Evolutionary conservation across 257 asterid species (phyloP).

Genomic region (Leonotis leonurus): DNA sequence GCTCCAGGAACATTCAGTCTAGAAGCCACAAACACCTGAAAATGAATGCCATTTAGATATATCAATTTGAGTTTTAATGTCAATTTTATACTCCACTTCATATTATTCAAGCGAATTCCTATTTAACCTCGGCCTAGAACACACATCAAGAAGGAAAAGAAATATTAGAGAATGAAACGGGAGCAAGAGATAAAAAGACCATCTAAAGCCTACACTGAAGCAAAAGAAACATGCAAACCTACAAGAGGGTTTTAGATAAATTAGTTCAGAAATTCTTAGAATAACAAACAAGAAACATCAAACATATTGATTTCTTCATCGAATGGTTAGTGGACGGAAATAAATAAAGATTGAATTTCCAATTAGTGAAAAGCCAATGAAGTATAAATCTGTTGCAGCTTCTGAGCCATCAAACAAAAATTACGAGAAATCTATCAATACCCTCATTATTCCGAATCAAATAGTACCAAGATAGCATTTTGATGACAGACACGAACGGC

Average conservation of each 20-base stretch:
- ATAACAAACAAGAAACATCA: constrained; percentile 3
- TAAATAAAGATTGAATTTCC: neutral
- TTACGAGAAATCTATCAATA: neutral
- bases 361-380: neutral
- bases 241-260: neutral
- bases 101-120: neutral
- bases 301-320: neutral
- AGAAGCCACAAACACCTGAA: constrained; percentile 93
- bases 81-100: neutral
- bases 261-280: neutral
- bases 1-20: constrained; percentile 98
- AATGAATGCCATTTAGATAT: neutral
- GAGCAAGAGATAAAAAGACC: neutral
- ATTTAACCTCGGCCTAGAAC: too few species aligned
- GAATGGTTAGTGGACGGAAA: neutral
- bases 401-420: too few species aligned
- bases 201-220: neutral
- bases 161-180: neutral
- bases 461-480: neutral
- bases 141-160: neutral
- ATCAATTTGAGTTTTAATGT: neutral
- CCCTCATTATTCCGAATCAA: constrained; percentile 5
- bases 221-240: neutral
- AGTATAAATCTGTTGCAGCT: too few species aligned
- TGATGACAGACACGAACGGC: neutral